Base-by-base conservation (phyloP, 768 basidiomycete species). In the Lactarius pseudohatsudake region DNA sequence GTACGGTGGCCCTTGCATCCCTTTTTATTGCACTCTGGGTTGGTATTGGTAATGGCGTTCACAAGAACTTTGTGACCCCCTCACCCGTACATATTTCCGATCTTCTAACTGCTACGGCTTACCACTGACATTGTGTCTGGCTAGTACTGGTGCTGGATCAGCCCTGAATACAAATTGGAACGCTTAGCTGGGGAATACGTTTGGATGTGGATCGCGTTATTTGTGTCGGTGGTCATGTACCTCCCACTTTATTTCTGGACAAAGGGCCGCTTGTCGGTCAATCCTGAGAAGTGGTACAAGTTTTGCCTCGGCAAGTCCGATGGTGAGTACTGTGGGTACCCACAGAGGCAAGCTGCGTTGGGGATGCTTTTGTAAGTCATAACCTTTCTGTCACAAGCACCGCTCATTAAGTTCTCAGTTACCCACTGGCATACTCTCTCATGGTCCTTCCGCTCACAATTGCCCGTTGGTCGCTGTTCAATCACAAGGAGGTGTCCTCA, bases 61-160 rank as follows among this genome's bases (percentile, higher is more conserved):
- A 69, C 28, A 62, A 60, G 36, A 18, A 73, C 79, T 68, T 73
- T 64, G 66, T 75, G 57, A 59, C 74, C 2, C 80, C 81, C 2
- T 78, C 79, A 16, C 79, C 80, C 55, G 78, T 74, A 65, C 55
- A 63, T 47, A 9, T 16, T 58, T 16, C 41, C 64, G 36, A 43
- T 11, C 9, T 22, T n/a, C 28, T 50, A 11, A 36, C 13, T 28
- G 8, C 13, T 59, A 50, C 16, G 26, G 26, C 50, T 45, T 50
- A 16, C 53, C 61, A 11, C 62, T 22, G 54, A 50, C 55, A 30
- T 7, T 11, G 30, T 20, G 18, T 34, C 30, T 56, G 55, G 15
- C 32, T 40, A 55, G 50, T 78, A 77, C 63, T 80, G 80, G 80
- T 81, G 81, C 68, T 81, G 80, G 80, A 78, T 82, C 64, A 72